phyloP scores from a whole-genome alignment of 148 eudicot genomes.

The Nyssa sinensis region DNA sequence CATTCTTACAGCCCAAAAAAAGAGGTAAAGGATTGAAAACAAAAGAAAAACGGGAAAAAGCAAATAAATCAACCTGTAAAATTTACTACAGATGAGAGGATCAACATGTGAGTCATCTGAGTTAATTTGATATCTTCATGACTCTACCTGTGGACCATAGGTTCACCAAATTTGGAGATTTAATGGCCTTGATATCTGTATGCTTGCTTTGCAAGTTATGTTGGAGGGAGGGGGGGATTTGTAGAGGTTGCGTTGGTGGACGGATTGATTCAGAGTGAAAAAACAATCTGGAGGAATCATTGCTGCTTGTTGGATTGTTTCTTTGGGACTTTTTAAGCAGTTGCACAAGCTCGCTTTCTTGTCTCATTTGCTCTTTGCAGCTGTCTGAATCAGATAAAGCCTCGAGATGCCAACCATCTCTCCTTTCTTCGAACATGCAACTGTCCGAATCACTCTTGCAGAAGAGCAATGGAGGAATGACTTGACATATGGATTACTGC shows the following conservation, averaged over 20 bases:
- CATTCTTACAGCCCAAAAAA: not conserved
- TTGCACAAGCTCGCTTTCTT: constrained; percentile 4
- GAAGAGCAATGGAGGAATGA: constrained; percentile 25
- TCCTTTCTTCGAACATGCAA: too few species aligned
- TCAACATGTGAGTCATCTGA: constrained; percentile 21
- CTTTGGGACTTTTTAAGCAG: not conserved
- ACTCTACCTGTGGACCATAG: not conserved
- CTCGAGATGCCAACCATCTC: too few species aligned
- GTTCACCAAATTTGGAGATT: not conserved
- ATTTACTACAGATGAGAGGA: constrained; percentile 17
- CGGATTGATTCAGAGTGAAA: constrained; percentile 2
- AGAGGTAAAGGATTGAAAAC: not conserved
- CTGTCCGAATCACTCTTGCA: constrained; percentile 16
- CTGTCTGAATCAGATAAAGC: too few species aligned
- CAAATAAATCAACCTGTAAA: not conserved
- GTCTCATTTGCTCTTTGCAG: constrained; percentile 17
- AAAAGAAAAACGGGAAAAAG: not conserved
- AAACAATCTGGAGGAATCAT: constrained; percentile 12
- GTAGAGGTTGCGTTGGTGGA: not conserved
- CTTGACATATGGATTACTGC: not conserved
- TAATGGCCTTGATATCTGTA: not conserved
- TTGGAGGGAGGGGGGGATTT: not conserved
- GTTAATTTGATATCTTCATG: constrained; percentile 5
- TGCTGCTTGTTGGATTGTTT: not conserved
- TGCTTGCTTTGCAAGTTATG: not conserved